Conservation (phyloP, 805 yeast genomes). For the Cyberlindnera misumaiensis region DNA sequence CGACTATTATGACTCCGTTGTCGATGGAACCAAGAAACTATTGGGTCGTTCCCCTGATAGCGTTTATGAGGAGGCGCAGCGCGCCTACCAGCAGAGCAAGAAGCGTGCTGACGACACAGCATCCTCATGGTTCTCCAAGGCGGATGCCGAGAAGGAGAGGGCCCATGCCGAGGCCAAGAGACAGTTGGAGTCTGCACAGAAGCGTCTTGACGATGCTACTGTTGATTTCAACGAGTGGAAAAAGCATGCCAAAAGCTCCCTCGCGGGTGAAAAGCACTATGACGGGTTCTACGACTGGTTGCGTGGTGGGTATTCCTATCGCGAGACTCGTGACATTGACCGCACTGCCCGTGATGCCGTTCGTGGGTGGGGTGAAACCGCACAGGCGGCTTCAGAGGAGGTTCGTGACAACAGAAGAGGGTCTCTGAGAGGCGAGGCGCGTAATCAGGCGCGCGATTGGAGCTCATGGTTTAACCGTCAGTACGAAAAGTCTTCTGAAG, state of each 20-base stretch:
- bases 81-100: slow-evolving; percentile 27
- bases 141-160: slow-evolving; percentile 19
- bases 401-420: slow-evolving; percentile 24
- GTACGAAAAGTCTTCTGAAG: slow-evolving; percentile 18
- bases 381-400: slow-evolving; percentile 36
- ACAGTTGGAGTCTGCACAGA: slow-evolving; percentile 19
- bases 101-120: slow-evolving; percentile 30
- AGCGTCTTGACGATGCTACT: slow-evolving; percentile 15
- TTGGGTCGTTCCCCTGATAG: slow-evolving; percentile 7
- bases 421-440: slow-evolving; percentile 2
- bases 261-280: slow-evolving; percentile 2
- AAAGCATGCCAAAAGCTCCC: slow-evolving; percentile 9
- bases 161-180: slow-evolving; percentile 24
- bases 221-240: slow-evolving; percentile 14
- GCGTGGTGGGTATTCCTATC: slow-evolving; percentile 20
- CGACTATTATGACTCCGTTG: slow-evolving; percentile 20
- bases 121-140: slow-evolving; percentile 22
- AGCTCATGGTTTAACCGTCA: slow-evolving; percentile 19
- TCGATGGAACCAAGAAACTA: slow-evolving; percentile 6
- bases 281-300: slow-evolving; percentile 22
- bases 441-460: slow-evolving; percentile 15
- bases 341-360: slow-evolving; percentile 29
- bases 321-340: slow-evolving; percentile 19
- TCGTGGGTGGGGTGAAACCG: slow-evolving; percentile 42
- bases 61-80: slow-evolving; percentile 26